Conservation (phyloP, 23 red algal species). For the Chondrus crispus region DNA sequence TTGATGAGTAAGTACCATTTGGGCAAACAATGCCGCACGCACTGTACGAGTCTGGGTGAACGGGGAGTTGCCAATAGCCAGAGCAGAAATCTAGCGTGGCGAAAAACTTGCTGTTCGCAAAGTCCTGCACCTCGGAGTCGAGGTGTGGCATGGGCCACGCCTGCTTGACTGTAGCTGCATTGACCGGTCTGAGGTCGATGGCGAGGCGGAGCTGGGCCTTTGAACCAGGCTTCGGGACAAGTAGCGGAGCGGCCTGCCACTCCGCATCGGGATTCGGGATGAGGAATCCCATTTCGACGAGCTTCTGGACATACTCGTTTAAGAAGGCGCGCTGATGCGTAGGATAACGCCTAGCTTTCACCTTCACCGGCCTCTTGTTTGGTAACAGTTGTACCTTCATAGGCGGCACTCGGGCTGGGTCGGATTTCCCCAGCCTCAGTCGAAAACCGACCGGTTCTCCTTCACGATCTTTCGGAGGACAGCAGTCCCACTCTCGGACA, state of each 20-base stretch:
- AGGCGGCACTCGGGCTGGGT: conserved; percentile 1
- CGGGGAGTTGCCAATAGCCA: conserved; percentile 47
- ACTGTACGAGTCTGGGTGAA: not conserved
- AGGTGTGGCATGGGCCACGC: conserved; percentile 51
- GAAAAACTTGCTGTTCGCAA: conserved; percentile 5
- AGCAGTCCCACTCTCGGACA: not conserved
- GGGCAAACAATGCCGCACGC: conserved; percentile 9
- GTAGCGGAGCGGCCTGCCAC: conserved; percentile 38
- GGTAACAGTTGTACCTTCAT: conserved; percentile 28
- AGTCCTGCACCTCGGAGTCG: conserved; percentile 31
- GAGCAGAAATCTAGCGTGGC: not conserved
- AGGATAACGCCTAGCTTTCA: conserved; percentile 19
- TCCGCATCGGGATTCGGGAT: not conserved
- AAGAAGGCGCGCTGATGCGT: conserved; percentile 27
- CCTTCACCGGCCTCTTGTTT: conserved; percentile 10
- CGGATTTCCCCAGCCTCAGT: conserved; percentile 25
- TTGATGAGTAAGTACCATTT: not conserved
- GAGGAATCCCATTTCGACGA: conserved; percentile 8
- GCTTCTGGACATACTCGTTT: conserved; percentile 1
- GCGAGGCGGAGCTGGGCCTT: not conserved
- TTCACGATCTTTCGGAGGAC: not conserved
- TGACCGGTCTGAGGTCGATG: conserved; percentile 40
- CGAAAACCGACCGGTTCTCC: conserved; percentile 20
- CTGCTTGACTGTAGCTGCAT: conserved; percentile 9
- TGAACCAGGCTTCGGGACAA: conserved; percentile 19